Base-by-base conservation (phyloP, 116 monocot genomes). In the Dioscorea cayenensis region DNA sequence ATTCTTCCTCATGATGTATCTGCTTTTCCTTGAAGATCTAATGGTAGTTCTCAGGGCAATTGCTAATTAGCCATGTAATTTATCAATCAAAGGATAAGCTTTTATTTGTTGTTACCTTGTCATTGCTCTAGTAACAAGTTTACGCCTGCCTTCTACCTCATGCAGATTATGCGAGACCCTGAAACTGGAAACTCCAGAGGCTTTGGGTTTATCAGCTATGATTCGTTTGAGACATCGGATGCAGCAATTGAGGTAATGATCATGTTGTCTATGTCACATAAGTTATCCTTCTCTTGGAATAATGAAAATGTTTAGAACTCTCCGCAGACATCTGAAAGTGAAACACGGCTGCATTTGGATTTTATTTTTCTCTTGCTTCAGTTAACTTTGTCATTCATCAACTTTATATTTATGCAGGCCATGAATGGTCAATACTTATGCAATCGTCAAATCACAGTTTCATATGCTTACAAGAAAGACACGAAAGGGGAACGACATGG, bases 401-500 rank as follows among this genome's bases (percentile, higher is more conserved):
- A 35, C 51, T 75, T 23, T 59, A 18, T 36, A 21, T 74, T 36
- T 84, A 17, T 80, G 7, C 58, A 95, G 95, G 87, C 95, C 65
- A 95, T 95, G 95, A 95, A 95, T 62, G 92, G 92, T 35, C 95
- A 95, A 73, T 92, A 95, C 69, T 83, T 95, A 7, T 95, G 95
- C 60, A 95, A 95, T 36, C 80, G 92, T 50, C 92, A 92, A 64
- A 95, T 95, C 29, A 92, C 89, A 21, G 95, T 92, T 14, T 95
- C 92, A 29, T 95, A 95, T 65, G 95, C 95, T 11, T 95, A 95
- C 80, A 95, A 95, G 79, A 95, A 95, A 75, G 95, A 95, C 68
- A 95, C 95, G 1, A 95, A 95, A 77, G 95, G 95, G 72, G 95
- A 95, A 69, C 92, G 95, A 9, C 95, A 95, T 75, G 95, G 95